Evolutionary conservation across 106 monocot genomes (phyloP), one percentile per base, ranked within the genome.

Genomic region (Narthecium ossifragum): DNA sequence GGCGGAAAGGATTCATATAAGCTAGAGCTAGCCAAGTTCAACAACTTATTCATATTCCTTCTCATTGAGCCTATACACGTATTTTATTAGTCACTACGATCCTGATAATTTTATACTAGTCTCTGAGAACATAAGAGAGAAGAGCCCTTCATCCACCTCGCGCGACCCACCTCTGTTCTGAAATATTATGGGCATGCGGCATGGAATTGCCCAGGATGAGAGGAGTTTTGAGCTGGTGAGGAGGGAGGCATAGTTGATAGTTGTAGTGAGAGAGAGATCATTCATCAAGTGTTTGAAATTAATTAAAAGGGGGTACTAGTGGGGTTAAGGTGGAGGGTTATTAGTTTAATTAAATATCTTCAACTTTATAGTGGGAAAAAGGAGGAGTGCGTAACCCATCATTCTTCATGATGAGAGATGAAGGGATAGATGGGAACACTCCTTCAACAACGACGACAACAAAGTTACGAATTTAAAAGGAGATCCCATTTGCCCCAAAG

Each of bases 341-440:
- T 39, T 43, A 17, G 5, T 3, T 17, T 13, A 17, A 13, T 4
- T 3, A 43, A 18, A 17, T 18, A 37, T 37, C 7, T 37, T 37
- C 36, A 37, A 37, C 36, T 37, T 37, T 37, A 37, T 37, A 43
- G 10, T 43, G 43, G 43, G 2, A 11, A 18, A 18, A 43, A 11
- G 9, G 3, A 17, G 5, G 41, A 48, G 31, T 45, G 43, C 12
- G 46, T 26, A 4, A 45, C 23, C 25, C 33, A 30, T 55, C 18
- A 29, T 55, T 27, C 12, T 66, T 14, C 43, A 47, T 46, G 56
- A 67, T 67, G 45, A 39, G 46, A 57, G 32, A 32, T 29, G 34
- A 32, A 30, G 32, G 18, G 43, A 8, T 1, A 28, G 22, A 36
- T 34, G n/a, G 47, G 34, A 62, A 13, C n/a, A 23, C 5, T 18